A percentile compares a stretch with the other conserved stretches of the same genome.
Evolutionary conservation across 2,329 filamentous ascomycete genomes (phyloP).

Genomic region (Microsporum canis): DNA sequence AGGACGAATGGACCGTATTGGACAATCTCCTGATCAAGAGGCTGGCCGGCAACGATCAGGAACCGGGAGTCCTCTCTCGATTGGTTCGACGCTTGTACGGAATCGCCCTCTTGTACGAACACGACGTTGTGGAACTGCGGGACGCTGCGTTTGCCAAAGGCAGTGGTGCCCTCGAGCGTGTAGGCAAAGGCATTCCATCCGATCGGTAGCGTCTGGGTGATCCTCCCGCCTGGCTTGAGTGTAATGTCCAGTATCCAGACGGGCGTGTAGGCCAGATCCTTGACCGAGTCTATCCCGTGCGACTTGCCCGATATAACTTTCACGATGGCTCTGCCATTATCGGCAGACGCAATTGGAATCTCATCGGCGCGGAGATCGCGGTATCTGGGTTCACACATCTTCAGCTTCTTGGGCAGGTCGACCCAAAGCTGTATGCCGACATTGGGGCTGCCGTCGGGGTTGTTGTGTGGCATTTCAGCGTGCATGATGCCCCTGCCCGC

Average conservation of each 20-base stretch:
- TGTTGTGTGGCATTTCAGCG: slow-evolving; percentile 83
- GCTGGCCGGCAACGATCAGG: slow-evolving; percentile 64
- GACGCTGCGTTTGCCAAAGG: slow-evolving; percentile 49
- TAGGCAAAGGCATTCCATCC: slow-evolving; percentile 91
- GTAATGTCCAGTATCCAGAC: slow-evolving; percentile 90
- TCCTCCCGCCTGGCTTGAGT: slow-evolving; percentile 64
- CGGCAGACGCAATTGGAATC: slow-evolving; percentile 62
- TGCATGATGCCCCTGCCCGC: slow-evolving; percentile 86
- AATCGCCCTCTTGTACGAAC: slow-evolving; percentile 69
- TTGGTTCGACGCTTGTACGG: slow-evolving; percentile 58
- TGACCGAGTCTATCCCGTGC: slow-evolving; percentile 72
- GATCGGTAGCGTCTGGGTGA: slow-evolving; percentile 62
- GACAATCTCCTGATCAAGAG: slow-evolving; percentile 66
- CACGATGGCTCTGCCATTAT: slow-evolving; percentile 62
- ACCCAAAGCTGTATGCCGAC: slow-evolving; percentile 94
- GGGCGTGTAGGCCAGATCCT: slow-evolving; percentile 88
- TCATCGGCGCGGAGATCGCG: slow-evolving; percentile 69
- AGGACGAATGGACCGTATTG: slow-evolving; percentile 83
- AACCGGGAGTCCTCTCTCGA: slow-evolving; percentile 43
- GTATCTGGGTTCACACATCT: slow-evolving; percentile 83
- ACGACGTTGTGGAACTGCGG: slow-evolving; percentile 77
- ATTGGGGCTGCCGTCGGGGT: slow-evolving; percentile 62
- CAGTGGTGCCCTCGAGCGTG: slow-evolving; percentile 60
- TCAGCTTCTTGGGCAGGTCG: slow-evolving; percentile 64
- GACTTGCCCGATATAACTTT: slow-evolving; percentile 85